Evolutionary conservation across 345 rosid genomes (phyloP), one percentile per base, ranked within the genome.

Genomic region (Corchorus capsularis): DNA sequence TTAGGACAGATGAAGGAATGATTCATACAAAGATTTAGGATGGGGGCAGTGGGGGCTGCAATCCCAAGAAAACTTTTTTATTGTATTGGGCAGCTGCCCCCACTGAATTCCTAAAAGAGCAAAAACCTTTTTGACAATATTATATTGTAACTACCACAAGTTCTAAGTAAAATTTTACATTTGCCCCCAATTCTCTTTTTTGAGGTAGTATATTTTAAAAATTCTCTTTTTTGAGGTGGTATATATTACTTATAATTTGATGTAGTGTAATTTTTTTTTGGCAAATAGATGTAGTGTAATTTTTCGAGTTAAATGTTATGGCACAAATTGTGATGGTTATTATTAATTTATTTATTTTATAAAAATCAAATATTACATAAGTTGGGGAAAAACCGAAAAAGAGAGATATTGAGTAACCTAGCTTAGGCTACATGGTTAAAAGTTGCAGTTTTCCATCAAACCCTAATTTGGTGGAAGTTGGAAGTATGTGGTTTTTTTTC

Each of bases 1-100:
- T 75, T 82, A 87, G 92, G 86, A 75, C 61, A 76, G 77, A 73
- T 80, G 79, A 78, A 82, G 74, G 78, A 74, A 78, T 67, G 59
- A 45, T 70, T 70, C 50, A 72, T 59, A 45, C 11, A 45, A 13
- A 11, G 69, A 39, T 39, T 63, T 63, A 17, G 37, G 11, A 66
- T 66, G 22, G 50, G 34, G 19, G 34, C 49, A 64, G 43, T 49
- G 63, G 59, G 22, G 27, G 27, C 22, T 3, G 60, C 22, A 69
- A 50, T 52, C 59, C 59, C 17, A 4, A 16, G 17, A 11, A 64
- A 16, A 63, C 9, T 13, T 63, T 17, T 63, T 63, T 14, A 63
- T 63, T 6, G 50, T 63, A 39, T 63, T 63, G 69, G 69, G 69
- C 11, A 57, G 34, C 32, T 63, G 39, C 56, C 20, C 0, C 39